A percentile compares a stretch with the other conserved stretches of the same genome.
Conservation (phyloP, 192 early-diverging fungal genomes). For the Backusella australiensis region DNA sequence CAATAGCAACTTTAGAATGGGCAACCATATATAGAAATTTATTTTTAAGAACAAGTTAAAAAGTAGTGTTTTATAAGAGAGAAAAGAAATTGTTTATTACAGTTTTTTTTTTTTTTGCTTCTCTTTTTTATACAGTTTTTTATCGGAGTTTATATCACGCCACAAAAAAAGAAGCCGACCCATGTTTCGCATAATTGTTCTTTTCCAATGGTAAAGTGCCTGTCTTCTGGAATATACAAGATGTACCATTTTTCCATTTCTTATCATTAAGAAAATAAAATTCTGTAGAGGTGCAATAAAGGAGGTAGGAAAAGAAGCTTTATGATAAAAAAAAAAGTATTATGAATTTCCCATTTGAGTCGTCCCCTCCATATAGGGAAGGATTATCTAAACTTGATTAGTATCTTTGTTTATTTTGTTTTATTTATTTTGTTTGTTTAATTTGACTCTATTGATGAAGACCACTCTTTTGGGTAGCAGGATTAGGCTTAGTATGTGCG, state of each 20-base stretch:
- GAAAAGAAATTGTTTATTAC: not conserved
- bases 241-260: not conserved
- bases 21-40: constrained; percentile 2
- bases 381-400: not conserved
- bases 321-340: not conserved
- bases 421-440: not conserved
- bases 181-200: constrained; percentile 4
- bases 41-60: not conserved
- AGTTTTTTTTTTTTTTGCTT: not conserved
- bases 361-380: not conserved
- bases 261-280: not conserved
- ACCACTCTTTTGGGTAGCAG: too few species aligned
- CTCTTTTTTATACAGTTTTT: not conserved
- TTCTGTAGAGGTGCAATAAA: not conserved
- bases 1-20: constrained; percentile 57
- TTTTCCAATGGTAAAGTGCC: not conserved
- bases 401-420: not conserved
- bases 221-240: not conserved
- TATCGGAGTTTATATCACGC: not conserved
- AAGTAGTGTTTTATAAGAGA: not conserved
- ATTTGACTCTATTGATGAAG: too few species aligned
- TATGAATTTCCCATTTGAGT: constrained; percentile 1
- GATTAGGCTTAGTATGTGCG: too few species aligned
- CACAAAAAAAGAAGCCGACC: not conserved
- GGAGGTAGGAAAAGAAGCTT: not conserved